phyloP scores from a whole-genome alignment of 2,329 filamentous ascomycete genomes.

The Exophiala dermatitidis region DNA sequence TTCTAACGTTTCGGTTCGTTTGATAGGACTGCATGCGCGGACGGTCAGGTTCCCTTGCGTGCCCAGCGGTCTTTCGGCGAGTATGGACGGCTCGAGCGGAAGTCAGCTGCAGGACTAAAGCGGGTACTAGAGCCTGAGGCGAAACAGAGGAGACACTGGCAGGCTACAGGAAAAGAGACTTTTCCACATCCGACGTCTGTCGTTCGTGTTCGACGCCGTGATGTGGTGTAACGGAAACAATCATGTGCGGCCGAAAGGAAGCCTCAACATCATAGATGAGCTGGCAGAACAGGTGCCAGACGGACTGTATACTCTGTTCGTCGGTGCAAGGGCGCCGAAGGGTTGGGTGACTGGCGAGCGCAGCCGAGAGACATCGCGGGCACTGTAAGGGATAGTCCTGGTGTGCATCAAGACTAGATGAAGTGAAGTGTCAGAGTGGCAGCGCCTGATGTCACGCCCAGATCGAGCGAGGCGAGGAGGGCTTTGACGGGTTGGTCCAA shows the following conservation, averaged over 20 bases:
- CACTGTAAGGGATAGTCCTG: background rate
- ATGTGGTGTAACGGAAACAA: no score
- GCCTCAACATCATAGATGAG: no score
- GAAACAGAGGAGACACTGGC: background rate
- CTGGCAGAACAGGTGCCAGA: no score
- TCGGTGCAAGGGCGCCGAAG: background rate
- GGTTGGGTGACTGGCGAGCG: constrained; percentile 6
- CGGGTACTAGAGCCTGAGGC: background rate
- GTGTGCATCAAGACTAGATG: background rate
- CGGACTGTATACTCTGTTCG: no score
- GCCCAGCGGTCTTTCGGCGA: background rate
- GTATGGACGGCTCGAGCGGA: background rate
- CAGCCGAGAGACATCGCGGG: background rate
- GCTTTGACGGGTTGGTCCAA: background rate
- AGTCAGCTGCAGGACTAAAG: constrained; percentile 1
- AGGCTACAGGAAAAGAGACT: background rate
- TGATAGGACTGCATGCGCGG: background rate
- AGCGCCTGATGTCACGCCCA: background rate
- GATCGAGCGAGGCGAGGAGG: no score
- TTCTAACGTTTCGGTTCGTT: background rate
- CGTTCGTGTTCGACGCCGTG: no score
- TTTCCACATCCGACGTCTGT: no score
- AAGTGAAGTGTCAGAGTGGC: background rate
- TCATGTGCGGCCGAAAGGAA: no score
- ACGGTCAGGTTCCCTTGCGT: background rate